A percentile compares a stretch with the other conserved stretches of the same genome.
phyloP scores from a whole-genome alignment of 371 early-diverging fungal species.

The Dichotomocladium elegans region DNA sequence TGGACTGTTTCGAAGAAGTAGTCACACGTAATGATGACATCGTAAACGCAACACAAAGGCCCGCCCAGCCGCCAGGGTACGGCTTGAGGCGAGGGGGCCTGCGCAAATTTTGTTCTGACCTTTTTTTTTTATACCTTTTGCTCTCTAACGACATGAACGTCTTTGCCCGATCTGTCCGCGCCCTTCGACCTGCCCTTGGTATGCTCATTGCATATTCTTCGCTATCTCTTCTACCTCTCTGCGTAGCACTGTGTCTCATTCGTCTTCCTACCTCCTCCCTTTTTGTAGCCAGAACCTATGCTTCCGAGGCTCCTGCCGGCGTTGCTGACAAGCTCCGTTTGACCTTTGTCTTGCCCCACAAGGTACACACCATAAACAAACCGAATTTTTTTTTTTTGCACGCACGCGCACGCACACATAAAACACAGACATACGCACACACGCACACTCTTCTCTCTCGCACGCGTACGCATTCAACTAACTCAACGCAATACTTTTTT shows the following conservation, averaged over 20 bases:
- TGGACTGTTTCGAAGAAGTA: no score
- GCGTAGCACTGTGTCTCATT: not conserved
- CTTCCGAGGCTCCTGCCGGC: constrained; percentile 69
- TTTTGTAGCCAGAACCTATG: constrained; percentile 66
- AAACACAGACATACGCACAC: not conserved
- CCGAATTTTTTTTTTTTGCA: no score
- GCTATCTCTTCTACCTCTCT: not conserved
- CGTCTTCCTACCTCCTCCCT: not conserved
- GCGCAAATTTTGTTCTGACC: not conserved
- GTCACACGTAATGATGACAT: not conserved
- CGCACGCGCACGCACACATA: no score
- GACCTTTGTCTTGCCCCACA: constrained; percentile 91
- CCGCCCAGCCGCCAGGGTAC: not conserved
- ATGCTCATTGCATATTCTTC: constrained; percentile 13
- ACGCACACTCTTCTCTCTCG: not conserved
- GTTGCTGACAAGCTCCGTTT: constrained; percentile 76
- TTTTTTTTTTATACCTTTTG: constrained; percentile 6
- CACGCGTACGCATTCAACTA: not conserved
- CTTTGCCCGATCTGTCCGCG: constrained; percentile 56
- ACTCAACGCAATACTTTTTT: not conserved
- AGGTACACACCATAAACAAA: constrained; percentile 57
- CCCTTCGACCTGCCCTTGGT: constrained; percentile 41
- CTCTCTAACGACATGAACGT: constrained; percentile 48
- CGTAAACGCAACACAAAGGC: no score
- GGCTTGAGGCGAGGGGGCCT: not conserved